A percentile compares a stretch with the other conserved stretches of the same genome.
Evolutionary conservation across 306 rosid species (phyloP).

Genomic region (Rosa chinensis): DNA sequence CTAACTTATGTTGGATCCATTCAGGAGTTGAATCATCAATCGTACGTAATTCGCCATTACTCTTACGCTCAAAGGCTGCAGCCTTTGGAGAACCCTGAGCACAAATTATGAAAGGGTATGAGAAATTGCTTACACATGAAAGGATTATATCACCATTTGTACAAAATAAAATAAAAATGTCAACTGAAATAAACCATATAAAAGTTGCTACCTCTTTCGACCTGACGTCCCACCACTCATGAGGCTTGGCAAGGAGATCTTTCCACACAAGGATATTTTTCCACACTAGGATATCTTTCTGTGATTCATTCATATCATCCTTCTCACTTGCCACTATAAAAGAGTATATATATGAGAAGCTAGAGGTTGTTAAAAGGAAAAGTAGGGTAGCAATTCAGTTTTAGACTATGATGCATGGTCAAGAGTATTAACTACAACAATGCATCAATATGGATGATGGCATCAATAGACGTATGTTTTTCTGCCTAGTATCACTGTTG

Average conservation of each 20-base stretch:
- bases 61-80: constrained; percentile 15
- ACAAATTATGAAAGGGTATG: background rate
- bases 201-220: constrained; percentile 12
- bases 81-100: constrained; percentile 11
- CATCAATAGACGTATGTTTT: background rate
- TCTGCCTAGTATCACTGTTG: background rate
- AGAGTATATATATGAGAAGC: background rate
- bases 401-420: background rate
- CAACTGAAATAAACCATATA: background rate
- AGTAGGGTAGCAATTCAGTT: background rate
- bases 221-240: constrained; percentile 14
- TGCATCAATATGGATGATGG: background rate
- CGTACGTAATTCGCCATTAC: background rate
- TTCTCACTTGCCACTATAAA: background rate
- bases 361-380: constrained; percentile 1
- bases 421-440: background rate
- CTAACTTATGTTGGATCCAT: constrained; percentile 1
- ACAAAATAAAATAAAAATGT: background rate
- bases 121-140: background rate
- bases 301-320: constrained; percentile 4
- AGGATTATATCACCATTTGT: background rate
- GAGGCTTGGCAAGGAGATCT: constrained; percentile 15
- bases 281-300: background rate
- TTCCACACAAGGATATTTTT: background rate
- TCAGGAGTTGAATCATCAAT: constrained; percentile 4